Conservation (phyloP, 2,329 filamentous ascomycete species). For the Diaporthe destruens region DNA sequence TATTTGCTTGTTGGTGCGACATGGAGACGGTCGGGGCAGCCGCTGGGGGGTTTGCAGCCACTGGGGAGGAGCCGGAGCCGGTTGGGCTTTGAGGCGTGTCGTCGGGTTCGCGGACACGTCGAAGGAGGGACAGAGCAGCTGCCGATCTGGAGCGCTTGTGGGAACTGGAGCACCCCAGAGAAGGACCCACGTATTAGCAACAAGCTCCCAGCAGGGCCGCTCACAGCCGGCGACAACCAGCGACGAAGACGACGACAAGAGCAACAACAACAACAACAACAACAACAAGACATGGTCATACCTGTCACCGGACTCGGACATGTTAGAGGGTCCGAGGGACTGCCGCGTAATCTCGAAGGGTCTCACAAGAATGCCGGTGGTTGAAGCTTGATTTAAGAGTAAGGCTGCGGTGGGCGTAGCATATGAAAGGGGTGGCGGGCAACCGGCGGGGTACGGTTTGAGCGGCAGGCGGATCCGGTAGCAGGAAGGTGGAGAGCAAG, state of each 20-base stretch:
- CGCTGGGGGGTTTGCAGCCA: constrained; percentile 51
- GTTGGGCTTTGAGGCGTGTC: constrained; percentile 52
- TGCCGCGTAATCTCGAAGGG: constrained; percentile 22
- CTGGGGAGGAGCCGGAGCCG: constrained; percentile 47
- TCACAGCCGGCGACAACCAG: neutral
- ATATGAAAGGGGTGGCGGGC: constrained; percentile 15
- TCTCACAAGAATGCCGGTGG: constrained; percentile 23
- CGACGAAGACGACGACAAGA: neutral
- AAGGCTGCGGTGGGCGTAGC: constrained; percentile 17
- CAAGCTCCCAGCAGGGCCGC: neutral
- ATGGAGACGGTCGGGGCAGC: constrained; percentile 52
- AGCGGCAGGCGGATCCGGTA: constrained; percentile 3
- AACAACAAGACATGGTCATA: neutral
- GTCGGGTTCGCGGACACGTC: constrained; percentile 62
- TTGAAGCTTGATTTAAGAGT: constrained; percentile 20
- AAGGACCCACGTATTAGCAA: constrained; percentile 30
- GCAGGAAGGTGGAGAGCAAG: constrained; percentile 6
- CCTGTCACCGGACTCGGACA: constrained; percentile 42
- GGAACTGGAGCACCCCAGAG: constrained; percentile 26
- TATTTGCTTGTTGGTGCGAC: constrained; percentile 53
- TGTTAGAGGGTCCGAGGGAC: constrained; percentile 5
- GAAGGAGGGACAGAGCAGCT: constrained; percentile 64
- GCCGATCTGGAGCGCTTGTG: constrained; percentile 69
- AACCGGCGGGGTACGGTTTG: constrained; percentile 7
- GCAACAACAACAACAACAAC: neutral